Conservation (phyloP, 805 yeast genomes). For the Kazachstania psychrophila region DNA sequence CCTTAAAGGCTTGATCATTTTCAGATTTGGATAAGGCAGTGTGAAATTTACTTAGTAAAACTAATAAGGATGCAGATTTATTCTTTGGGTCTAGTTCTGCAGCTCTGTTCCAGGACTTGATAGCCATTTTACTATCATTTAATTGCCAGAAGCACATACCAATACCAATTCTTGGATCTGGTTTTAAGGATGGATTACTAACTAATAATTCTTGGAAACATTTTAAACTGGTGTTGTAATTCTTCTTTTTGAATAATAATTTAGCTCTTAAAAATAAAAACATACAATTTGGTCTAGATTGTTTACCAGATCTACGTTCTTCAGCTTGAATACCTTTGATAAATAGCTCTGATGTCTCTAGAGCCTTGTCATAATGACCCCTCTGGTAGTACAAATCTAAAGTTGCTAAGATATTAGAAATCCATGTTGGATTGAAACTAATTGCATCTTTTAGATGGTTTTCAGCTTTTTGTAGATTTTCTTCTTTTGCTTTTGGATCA, state of each 20-base stretch:
- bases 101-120: conserved; percentile 73
- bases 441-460: conserved; percentile 41
- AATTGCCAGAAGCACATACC: conserved; percentile 91
- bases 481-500: conserved; percentile 21
- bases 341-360: conserved; percentile 56
- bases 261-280: conserved; percentile 84
- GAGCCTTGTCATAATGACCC: conserved; percentile 61
- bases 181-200: conserved; percentile 66
- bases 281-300: conserved; percentile 53
- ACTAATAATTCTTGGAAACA: conserved; percentile 75
- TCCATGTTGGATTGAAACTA: conserved; percentile 36
- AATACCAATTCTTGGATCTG: conserved; percentile 91
- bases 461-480: conserved; percentile 35
- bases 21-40: conserved; percentile 42
- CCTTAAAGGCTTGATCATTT: conserved; percentile 47
- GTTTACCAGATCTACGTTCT: conserved; percentile 29
- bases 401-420: conserved; percentile 50
- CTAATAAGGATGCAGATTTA: conserved; percentile 51
- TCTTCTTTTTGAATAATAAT: conserved; percentile 59
- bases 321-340: conserved; percentile 33
- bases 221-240: conserved; percentile 64
- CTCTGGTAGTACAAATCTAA: conserved; percentile 54
- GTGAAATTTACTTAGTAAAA: conserved; percentile 62
- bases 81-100: conserved; percentile 55
- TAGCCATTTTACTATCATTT: conserved; percentile 68